Evolutionary conservation across 305 asterid genomes (phyloP), one percentile per base, ranked within the genome.

Genomic region (Fraxinus sp.): DNA sequence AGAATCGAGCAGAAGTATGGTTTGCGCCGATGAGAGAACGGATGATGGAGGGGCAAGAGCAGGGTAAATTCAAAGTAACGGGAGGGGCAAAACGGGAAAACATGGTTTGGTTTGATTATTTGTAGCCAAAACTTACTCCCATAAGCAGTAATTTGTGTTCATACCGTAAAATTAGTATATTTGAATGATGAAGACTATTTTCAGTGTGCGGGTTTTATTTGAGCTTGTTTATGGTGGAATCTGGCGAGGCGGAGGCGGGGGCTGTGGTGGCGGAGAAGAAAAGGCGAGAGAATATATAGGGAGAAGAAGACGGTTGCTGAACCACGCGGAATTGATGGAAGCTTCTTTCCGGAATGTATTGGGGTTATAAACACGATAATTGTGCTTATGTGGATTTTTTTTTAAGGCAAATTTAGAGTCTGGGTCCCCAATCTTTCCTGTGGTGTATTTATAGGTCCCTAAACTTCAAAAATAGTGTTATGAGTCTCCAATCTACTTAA

Each of bases 1-100:
- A 95, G 89, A 95, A 95, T 2, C 99, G 88, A 77, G 99, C 97
- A 66, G 98, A 92, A 62, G 99, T 95, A 87, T 95, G 99, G 82
- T 95, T 95, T 82, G 89, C 97, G 46, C 98, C 99, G 89, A 94
- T 86, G 88, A 95, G 93, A 59, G 90, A 83, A 84, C 86, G 82
- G 78, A 57, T 9, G 7, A 46, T 3, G n/a, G 71, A 71, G 46
- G 84, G 62, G 79, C 59, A 64, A 32, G 78, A 85, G 80, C 82
- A 74, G 39, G 88, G 91, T 24, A 90, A 85, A 57, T 57, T 57
- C 44, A 78, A 62, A 68, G 83, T 46, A 62, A 72, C 72, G 3
- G 26, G 22, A n/a, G 66, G 66, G 66, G 78, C 78, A 83, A 91
- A 90, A 83, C 70, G 83, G 88, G 88, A 88, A 83, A 75, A 70